Conservation (phyloP, 208 protist genomes). For the Leishmania major region DNA sequence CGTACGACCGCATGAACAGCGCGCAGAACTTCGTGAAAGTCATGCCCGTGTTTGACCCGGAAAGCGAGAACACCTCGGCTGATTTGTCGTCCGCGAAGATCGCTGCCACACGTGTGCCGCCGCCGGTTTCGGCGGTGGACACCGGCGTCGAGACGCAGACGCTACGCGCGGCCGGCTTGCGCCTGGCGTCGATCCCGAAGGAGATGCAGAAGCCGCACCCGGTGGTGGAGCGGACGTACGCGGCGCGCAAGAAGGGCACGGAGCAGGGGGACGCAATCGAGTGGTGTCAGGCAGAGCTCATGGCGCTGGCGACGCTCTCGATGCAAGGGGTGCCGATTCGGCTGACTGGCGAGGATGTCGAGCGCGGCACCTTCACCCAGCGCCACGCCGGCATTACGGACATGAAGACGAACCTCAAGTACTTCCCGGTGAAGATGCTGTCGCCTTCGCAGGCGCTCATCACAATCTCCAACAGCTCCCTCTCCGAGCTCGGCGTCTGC, state of each 20-base stretch:
- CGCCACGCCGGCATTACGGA: conserved; percentile 97
- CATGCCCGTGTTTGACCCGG: conserved; percentile 66
- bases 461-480: conserved; percentile 94
- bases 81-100: conserved; percentile 55
- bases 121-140: conserved; percentile 50
- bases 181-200: conserved; percentile 88
- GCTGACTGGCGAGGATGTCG: conserved; percentile 96
- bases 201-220: conserved; percentile 87
- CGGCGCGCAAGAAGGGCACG: conserved; percentile 83
- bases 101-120: conserved; percentile 22
- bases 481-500: conserved; percentile 97
- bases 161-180: conserved; percentile 70
- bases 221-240: conserved; percentile 92
- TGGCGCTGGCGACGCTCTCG: conserved; percentile 95
- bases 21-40: conserved; percentile 88
- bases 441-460: conserved; percentile 85
- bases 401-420: conserved; percentile 91
- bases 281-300: conserved; percentile 95
- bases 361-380: conserved; percentile 99
- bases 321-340: conserved; percentile 95
- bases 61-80: conserved; percentile 72
- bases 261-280: conserved; percentile 89
- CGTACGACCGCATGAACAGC: conserved; percentile 78
- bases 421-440: conserved; percentile 78
- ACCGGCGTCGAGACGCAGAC: conserved; percentile 73